Evolutionary conservation across 179 eudicot species (phyloP).

Genomic region (Beta macrorhiza): DNA sequence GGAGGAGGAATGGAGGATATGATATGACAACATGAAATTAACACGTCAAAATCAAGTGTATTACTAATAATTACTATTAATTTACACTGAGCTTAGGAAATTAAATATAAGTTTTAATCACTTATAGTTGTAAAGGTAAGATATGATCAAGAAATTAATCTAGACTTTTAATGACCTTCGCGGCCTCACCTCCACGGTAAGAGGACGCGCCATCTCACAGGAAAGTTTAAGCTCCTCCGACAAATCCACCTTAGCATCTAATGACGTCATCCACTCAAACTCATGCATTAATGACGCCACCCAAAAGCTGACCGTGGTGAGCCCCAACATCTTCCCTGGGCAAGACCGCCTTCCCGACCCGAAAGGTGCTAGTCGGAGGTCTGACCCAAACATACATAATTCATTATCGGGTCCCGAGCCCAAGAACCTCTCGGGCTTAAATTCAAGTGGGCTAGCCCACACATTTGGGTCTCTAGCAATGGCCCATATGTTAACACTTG

Average conservation of each 20-base stretch:
- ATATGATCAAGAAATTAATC: background rate
- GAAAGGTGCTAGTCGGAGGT: slow-evolving; percentile 70
- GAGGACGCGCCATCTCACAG: slow-evolving; percentile 80
- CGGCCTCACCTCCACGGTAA: slow-evolving; percentile 42
- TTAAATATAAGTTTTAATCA: no score
- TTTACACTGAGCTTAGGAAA: no score
- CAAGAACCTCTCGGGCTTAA: slow-evolving; percentile 66
- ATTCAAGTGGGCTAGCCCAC: slow-evolving; percentile 63
- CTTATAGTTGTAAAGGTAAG: background rate
- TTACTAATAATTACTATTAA: no score
- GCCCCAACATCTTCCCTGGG: slow-evolving; percentile 72
- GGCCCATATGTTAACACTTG: slow-evolving; percentile 93
- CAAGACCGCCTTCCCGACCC: slow-evolving; percentile 82
- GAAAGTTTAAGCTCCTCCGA: slow-evolving; percentile 65
- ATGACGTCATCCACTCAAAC: slow-evolving; percentile 44
- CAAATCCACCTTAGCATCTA: slow-evolving; percentile 40
- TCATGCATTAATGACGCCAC: slow-evolving; percentile 71
- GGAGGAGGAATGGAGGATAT: no score
- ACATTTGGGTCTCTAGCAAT: slow-evolving; percentile 64
- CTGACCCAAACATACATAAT: slow-evolving; percentile 55
- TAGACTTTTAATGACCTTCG: slow-evolving; percentile 21
- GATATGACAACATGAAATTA: no score
- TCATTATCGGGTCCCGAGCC: slow-evolving; percentile 18
- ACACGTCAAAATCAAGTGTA: no score
- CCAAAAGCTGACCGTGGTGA: slow-evolving; percentile 76